Conservation (phyloP, 495 filamentous ascomycete species). For the Xylaria bambusicola region DNA sequence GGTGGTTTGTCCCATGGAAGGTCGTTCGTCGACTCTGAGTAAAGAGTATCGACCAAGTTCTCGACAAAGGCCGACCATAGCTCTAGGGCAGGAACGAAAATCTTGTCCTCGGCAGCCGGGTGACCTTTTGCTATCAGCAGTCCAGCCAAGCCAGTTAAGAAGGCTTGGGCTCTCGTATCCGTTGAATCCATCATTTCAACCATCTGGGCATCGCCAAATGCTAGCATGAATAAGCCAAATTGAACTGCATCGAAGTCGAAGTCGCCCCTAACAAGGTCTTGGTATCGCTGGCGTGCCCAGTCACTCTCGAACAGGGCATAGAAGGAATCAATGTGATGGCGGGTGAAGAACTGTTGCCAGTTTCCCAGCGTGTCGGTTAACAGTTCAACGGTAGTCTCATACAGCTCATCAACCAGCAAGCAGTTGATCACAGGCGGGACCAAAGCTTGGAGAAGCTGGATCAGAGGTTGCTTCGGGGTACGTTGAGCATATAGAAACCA, state of each 20-base stretch:
- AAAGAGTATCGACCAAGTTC: conserved; percentile 47
- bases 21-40: conserved; percentile 29
- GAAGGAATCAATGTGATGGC: conserved; percentile 55
- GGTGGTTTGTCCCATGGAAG: conserved; percentile 37
- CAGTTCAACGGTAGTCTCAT: conserved; percentile 61
- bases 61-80: conserved; percentile 80
- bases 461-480: conserved; percentile 51
- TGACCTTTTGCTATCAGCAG: conserved; percentile 72
- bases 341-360: conserved; percentile 62
- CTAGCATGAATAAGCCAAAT: conserved; percentile 69
- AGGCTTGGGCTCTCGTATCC: conserved; percentile 48
- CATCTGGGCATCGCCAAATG: conserved; percentile 64
- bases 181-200: conserved; percentile 49
- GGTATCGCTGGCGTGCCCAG: conserved; percentile 55
- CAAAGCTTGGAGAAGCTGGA: conserved; percentile 58
- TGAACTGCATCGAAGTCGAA: conserved; percentile 65
- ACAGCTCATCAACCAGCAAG: conserved; percentile 55
- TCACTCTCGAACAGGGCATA: conserved; percentile 57
- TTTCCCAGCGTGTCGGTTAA: conserved; percentile 65
- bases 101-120: conserved; percentile 73
- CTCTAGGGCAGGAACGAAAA: conserved; percentile 75
- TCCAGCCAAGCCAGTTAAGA: conserved; percentile 55
- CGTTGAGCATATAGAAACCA: conserved; percentile 72
- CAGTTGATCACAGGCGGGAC: conserved; percentile 58
- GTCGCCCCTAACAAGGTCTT: conserved; percentile 59